Evolutionary conservation across 2,329 filamentous ascomycete species (phyloP), one percentile per base, ranked within the genome.

Genomic region (Anthostomella pinea): DNA sequence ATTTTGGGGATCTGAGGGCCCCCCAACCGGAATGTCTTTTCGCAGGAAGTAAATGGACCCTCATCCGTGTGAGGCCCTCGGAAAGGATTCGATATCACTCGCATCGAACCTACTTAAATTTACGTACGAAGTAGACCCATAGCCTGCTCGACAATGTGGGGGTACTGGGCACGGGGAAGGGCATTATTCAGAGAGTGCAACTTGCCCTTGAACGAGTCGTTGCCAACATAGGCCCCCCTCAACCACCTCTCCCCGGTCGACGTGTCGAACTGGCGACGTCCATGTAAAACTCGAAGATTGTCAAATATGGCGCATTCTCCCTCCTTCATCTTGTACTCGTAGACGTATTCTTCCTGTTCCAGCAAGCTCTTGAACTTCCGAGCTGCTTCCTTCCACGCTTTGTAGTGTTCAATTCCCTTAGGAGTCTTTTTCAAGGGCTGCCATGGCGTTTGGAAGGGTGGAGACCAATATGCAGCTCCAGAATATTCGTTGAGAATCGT

Each of bases 271-370:
- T 80, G 77, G 11, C 71, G 75, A 4, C 93, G 72, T 0, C 89
- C 91, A 67, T 97, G 93, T 56, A 95, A 63, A n/a, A 95, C 72
- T 13, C 91, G 74, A 41, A 80, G 67, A 57, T 97, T 97, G 59
- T 95, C 84, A 57, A 98, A 97, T n/a, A 98, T 73, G 9, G 90
- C 89, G 57, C 88, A 95, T 55, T 95, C 86, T 3, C 91, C 93
- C 4, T 85, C 80, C 35, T 79, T 68, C 61, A 96, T 69, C 62
- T 83, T 83, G 40, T 83, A 71, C 67, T 91, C 74, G 54, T 83
- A 84, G 35, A 88, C 63, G 41, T 77, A 77, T 4, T 67, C 57
- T 0, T 72, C 64, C 1, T 68, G 56, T 46, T 87, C 81, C 16
- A 93, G 63, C 0, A 75, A 47, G 0, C 58, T 40, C 31, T 80